Percentiles rank a stretch among this genome's conserved stretches.
Conservation (phyloP, 352 stramenopile species). For the Globisporangium irregulare region DNA sequence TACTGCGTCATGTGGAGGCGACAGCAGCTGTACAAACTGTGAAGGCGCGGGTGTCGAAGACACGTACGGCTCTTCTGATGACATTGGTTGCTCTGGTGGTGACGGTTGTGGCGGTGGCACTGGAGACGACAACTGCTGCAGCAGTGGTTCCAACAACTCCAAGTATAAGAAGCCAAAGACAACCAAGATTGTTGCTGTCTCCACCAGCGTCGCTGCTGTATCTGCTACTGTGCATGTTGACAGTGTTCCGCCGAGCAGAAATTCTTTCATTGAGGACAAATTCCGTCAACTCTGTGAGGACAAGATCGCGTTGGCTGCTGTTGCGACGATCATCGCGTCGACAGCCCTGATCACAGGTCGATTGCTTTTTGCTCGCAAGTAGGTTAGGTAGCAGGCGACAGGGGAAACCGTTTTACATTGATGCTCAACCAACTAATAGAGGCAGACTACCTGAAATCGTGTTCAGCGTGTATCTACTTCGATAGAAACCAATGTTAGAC, state of each 20-base stretch:
- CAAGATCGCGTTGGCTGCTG: slow-evolving; percentile 45
- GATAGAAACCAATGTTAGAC: slow-evolving; percentile 5
- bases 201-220: background rate
- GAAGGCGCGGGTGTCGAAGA: slow-evolving; percentile 18
- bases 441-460: background rate
- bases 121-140: slow-evolving; percentile 7
- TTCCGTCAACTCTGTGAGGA: slow-evolving; percentile 43
- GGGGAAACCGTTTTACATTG: background rate
- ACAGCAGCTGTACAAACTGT: slow-evolving; percentile 19
- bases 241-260: background rate
- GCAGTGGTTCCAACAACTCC: slow-evolving; percentile 11
- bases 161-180: slow-evolving; percentile 32
- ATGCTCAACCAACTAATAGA: background rate
- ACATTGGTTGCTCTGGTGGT: slow-evolving; percentile 17
- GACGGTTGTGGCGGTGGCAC: slow-evolving; percentile 19
- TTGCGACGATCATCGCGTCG: slow-evolving; percentile 50
- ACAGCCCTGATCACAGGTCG: slow-evolving; percentile 44
- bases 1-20: slow-evolving; percentile 28
- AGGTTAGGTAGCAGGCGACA: background rate
- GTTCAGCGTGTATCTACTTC: background rate
- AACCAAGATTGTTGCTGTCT: slow-evolving; percentile 7
- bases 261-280: slow-evolving; percentile 16
- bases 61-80: slow-evolving; percentile 35
- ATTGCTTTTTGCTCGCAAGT: slow-evolving; percentile 40
- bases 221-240: background rate